A percentile compares a stretch with the other conserved stretches of the same genome.
Conservation (phyloP, 2,329 filamentous ascomycete species). For the Dendryphion nanum region DNA sequence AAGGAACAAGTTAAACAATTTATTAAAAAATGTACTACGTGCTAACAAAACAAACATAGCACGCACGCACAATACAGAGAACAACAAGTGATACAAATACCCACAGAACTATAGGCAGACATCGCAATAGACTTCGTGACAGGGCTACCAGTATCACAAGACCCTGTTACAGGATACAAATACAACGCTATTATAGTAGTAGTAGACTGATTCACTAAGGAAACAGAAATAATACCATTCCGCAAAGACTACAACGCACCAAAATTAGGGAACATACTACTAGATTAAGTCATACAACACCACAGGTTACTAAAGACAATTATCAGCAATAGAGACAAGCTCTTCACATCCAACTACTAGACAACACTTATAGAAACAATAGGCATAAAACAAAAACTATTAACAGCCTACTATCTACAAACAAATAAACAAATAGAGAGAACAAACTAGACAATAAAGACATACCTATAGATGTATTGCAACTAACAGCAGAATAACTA, state of each 20-base stretch:
- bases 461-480: constrained; percentile 1
- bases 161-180: not conserved
- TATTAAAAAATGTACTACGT: constrained; percentile 3
- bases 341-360: not conserved
- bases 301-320: not conserved
- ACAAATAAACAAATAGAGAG: not conserved
- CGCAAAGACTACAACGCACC: not conserved
- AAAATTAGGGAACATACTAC: not conserved
- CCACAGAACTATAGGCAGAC: constrained; percentile 2
- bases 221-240: constrained; percentile 6
- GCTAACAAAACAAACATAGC: constrained; percentile 2
- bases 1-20: not conserved
- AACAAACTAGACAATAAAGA: not conserved
- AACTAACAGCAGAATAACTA: constrained; percentile 2
- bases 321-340: not conserved
- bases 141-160: constrained; percentile 2
- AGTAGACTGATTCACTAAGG: constrained; percentile 2
- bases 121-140: constrained; percentile 4
- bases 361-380: not conserved
- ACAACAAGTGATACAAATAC: constrained; percentile 4
- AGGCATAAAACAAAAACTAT: not conserved
- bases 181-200: constrained; percentile 2
- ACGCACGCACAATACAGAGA: constrained; percentile 2
- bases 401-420: not conserved
- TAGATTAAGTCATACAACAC: not conserved